Evolutionary conservation across 768 basidiomycete species (phyloP), one percentile per base, ranked within the genome.

Genomic region (Mycena rebaudengoi): DNA sequence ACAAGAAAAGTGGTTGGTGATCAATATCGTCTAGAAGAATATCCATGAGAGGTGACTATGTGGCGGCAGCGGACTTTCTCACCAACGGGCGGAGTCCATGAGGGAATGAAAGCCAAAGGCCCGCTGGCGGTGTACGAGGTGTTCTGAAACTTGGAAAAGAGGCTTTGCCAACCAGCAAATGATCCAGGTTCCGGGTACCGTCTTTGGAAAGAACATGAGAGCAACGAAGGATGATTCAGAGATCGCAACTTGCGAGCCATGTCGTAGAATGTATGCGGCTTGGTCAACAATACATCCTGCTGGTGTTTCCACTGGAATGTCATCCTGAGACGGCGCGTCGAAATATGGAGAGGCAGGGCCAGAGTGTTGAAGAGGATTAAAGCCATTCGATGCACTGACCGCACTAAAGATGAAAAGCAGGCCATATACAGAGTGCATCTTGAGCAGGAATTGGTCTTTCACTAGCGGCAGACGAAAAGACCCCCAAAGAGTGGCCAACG

Each of bases 311-410:
- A 46, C 23, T 0, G 74, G 44, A 32, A 82, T 75, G 11, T 75
- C 79, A 23, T 67, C 71, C 58, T 78, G 80, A 4, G 76, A 71
- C 1, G 82, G 80, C 5, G 81, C 80, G 44, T 78, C 74, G 53
- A 82, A 83, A 64, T 81, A 83, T 1, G 81, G 81, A 1, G 79
- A 79, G 0, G 80, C 77, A 2, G 76, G 71, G 0, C 81, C 82
- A n/a, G 79, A 79, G 66, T 83, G 81, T 2, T 80, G 74, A 11
- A 81, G 65, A 2, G 81, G 79, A 53, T 82, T 64, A 67, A 80
- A 82, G n/a, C n/a, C n/a, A n/a, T n/a, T n/a, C n/a, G n/a, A n/a
- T n/a, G n/a, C n/a, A n/a, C n/a, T n/a, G n/a, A n/a, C n/a, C n/a
- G n/a, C n/a, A n/a, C n/a, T n/a, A n/a, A n/a, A n/a, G n/a, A n/a